These are phyloP conservation scores for Fusarium devonianum DNA, from an alignment of 2,329 filamentous ascomycete species.

Conservation along the genomic window DNA sequence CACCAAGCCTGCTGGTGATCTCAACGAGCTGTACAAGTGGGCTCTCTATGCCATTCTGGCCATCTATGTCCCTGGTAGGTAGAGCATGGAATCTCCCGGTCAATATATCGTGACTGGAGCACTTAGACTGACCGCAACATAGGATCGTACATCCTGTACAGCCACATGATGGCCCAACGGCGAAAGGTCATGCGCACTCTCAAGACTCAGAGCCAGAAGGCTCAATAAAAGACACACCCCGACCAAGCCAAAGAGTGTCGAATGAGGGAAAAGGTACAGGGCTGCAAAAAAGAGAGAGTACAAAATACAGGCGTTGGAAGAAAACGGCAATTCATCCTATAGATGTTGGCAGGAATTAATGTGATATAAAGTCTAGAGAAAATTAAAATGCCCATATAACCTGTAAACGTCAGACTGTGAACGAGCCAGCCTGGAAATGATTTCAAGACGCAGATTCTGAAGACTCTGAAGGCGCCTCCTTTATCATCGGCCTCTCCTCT, in stretches of 20 bases:
- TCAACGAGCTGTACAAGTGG: slow-evolving; percentile 61
- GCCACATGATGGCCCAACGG: slow-evolving; percentile 93
- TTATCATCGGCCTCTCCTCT: slow-evolving; percentile 42
- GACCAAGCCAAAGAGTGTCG: neutral
- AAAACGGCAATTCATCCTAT: neutral
- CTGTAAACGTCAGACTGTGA: too few relatives aligned
- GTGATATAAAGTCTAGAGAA: neutral
- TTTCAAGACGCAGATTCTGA: neutral
- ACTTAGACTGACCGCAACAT: neutral
- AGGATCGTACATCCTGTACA: slow-evolving; percentile 85
- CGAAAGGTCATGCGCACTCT: slow-evolving; percentile 76
- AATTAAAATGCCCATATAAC: neutral
- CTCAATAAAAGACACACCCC: slow-evolving; percentile 30
- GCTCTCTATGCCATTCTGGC: slow-evolving; percentile 70
- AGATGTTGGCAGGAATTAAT: neutral
- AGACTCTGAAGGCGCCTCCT: slow-evolving; percentile 22
- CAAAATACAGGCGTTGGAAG: neutral
- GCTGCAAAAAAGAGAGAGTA: too few relatives aligned
- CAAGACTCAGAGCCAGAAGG: slow-evolving; percentile 56
- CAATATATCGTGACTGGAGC: too few relatives aligned
- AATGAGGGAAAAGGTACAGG: too few relatives aligned
- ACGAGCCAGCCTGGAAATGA: too few relatives aligned
- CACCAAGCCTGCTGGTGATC: slow-evolving; percentile 62
- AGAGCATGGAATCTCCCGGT: neutral
- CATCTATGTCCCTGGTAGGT: slow-evolving; percentile 81